phyloP scores from a whole-genome alignment of 1,284 basidiomycete genomes.

The Melampsora abietis-canadensis region DNA sequence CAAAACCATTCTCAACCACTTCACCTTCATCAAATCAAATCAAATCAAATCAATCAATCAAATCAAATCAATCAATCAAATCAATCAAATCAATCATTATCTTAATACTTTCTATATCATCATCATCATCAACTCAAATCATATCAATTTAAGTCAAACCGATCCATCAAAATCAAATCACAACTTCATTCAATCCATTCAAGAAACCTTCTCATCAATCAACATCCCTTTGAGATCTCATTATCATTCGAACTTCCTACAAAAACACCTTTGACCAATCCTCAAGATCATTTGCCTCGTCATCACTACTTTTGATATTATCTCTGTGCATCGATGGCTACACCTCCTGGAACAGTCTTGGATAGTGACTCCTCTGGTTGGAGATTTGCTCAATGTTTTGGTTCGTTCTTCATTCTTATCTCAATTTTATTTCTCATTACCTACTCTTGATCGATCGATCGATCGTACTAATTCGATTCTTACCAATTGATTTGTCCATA shows the following conservation, averaged over 20 bases:
- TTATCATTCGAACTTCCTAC: no score
- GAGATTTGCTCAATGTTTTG: conserved; percentile 99
- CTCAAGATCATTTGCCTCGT: neutral
- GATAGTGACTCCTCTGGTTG: conserved; percentile 59
- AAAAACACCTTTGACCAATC: neutral
- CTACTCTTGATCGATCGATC: neutral
- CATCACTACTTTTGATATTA: neutral
- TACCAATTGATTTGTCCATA: neutral
- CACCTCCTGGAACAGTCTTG: conserved; percentile 23
- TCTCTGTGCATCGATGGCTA: conserved; percentile 4
- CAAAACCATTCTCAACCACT: no score
- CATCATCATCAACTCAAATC: neutral
- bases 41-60: neutral
- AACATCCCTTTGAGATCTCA: no score
- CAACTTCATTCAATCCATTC: neutral
- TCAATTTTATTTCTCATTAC: neutral
- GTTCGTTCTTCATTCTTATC: conserved; percentile 62
- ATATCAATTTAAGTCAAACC: neutral
- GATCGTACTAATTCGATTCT: neutral
- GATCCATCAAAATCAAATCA: neutral
- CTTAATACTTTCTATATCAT: neutral
- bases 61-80: no score
- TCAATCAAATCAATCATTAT: no score
- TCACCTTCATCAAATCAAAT: no score
- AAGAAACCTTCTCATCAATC: no score